A percentile compares a stretch with the other conserved stretches of the same genome.
Conservation (phyloP, 352 stramenopile species). For the Thalassiosira hispida region DNA sequence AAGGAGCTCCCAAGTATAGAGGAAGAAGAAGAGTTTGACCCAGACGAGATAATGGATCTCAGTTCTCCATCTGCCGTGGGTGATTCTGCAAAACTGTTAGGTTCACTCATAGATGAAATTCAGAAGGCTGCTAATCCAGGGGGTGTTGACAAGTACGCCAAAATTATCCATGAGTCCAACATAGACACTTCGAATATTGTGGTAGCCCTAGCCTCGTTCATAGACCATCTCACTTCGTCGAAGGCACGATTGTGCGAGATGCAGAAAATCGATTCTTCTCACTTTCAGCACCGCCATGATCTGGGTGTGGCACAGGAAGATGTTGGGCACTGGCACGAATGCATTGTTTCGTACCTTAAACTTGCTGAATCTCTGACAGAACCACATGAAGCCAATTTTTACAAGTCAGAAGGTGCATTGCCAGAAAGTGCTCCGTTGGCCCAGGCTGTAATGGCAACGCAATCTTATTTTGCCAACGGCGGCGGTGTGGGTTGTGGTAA, state of each 20-base stretch:
- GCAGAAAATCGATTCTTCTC: constrained; percentile 5
- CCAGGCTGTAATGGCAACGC: constrained; percentile 26
- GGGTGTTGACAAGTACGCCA: constrained; percentile 29
- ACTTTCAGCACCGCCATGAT: not conserved
- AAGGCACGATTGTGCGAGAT: constrained; percentile 15
- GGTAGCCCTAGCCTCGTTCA: constrained; percentile 37
- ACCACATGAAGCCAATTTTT: constrained; percentile 18
- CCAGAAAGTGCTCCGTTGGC: constrained; percentile 26
- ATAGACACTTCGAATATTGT: constrained; percentile 37
- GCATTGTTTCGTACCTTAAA: constrained; percentile 33
- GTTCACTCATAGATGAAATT: constrained; percentile 27
- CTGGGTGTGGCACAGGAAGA: constrained; percentile 10
- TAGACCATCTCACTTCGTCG: constrained; percentile 33
- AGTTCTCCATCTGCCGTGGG: not conserved
- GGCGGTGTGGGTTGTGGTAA: constrained; percentile 16
- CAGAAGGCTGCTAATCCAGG: constrained; percentile 1
- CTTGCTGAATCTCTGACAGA: constrained; percentile 19
- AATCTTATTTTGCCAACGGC: constrained; percentile 52
- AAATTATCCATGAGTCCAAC: constrained; percentile 43
- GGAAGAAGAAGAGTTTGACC: constrained; percentile 2
- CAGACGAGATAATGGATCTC: not conserved
- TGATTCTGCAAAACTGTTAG: constrained; percentile 7
- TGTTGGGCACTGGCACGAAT: constrained; percentile 26
- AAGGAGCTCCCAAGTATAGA: not conserved
- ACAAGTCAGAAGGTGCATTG: constrained; percentile 1